Evolutionary conservation across 1,284 basidiomycete genomes (phyloP), one percentile per base, ranked within the genome.

Genomic region (Kwoniella shivajii): DNA sequence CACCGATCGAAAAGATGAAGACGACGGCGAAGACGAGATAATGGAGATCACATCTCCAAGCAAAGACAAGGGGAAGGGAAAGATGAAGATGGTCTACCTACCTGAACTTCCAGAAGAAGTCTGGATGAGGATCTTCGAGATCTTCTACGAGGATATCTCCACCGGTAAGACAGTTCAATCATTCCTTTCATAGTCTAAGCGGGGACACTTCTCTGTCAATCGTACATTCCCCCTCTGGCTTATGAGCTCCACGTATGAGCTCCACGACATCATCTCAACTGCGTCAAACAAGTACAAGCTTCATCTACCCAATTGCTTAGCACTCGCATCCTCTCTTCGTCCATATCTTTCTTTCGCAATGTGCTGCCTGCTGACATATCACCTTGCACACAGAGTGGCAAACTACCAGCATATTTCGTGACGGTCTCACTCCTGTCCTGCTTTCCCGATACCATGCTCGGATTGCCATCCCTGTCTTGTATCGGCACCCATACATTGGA

Each of bases 61-160:
- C 26, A 57, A 37, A 46, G 53, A 54, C 22, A 68, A 66, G 47
- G 66, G 63, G 7, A 71, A 71, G 36, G 67, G 67, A 27, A 69
- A 59, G 51, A 46, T 30, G 20, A 68, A 59, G 43, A 54, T 57
- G 24, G 46, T 37, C 6, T 50, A 54, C 33, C 20, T 62, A 16
- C 65, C 64, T 14, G 59, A 66, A 16, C 49, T 72, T 10, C 69
- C 69, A 13, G 61, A 67, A 14, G 64, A 64, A 34, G 57, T 72
- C 14, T 72, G 69, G 69, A 54, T 33, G 33, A 54, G 56, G 41
- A 53, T 72, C 33, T 72, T 68, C 36, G 64, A 65, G 42, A 44
- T 60, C 11, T 63, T 60, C 51, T 72, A 69, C 45, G 65, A 61
- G 24, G 38, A 53, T 14, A 51, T 51, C 11, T 45, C 29, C 6